Conservation (phyloP, 495 filamentous ascomycete species). For the Neurospora sp. region DNA sequence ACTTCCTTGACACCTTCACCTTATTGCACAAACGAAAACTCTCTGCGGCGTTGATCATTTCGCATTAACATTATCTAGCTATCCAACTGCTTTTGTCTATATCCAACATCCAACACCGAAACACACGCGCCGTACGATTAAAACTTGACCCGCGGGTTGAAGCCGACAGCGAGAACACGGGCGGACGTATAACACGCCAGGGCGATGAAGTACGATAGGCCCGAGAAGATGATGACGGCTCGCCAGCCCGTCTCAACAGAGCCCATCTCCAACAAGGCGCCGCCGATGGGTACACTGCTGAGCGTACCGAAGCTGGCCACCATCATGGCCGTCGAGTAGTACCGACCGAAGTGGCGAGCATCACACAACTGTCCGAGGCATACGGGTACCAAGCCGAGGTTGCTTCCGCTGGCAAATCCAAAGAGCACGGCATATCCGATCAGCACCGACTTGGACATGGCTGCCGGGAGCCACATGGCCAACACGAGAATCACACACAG, state of each 20-base stretch:
- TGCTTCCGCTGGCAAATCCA: conserved; percentile 77
- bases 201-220: conserved; percentile 49
- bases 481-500: conserved; percentile 61
- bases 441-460: conserved; percentile 47
- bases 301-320: conserved; percentile 82
- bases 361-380: conserved; percentile 87
- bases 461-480: conserved; percentile 72
- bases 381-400: conserved; percentile 77
- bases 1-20: neutral
- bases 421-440: conserved; percentile 69
- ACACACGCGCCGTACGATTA: conserved; percentile 12
- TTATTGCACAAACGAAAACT: neutral
- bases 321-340: conserved; percentile 80
- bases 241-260: conserved; percentile 40
- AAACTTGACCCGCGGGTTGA: conserved; percentile 43
- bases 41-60: neutral
- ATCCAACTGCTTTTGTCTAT: neutral
- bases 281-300: conserved; percentile 82
- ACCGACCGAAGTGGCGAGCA: conserved; percentile 74
- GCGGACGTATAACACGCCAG: conserved; percentile 51
- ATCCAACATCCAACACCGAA: neutral
- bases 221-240: conserved; percentile 60
- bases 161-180: conserved; percentile 59
- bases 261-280: conserved; percentile 48
- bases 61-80: neutral